Evolutionary conservation across 306 rosid genomes (phyloP).

Genomic region (Senna tora): DNA sequence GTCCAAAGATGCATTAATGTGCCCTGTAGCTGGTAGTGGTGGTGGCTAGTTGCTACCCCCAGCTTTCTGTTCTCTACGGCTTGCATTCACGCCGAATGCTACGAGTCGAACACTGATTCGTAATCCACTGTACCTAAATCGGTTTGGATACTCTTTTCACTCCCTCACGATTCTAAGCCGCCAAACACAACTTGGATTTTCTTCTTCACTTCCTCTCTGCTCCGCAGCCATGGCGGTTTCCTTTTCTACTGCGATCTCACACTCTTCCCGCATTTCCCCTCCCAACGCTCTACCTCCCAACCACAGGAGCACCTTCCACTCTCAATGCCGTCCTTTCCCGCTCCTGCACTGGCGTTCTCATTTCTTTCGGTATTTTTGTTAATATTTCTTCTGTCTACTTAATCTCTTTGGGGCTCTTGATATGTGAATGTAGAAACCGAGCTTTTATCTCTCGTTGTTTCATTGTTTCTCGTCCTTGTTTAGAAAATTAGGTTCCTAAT

Average conservation of each 20-base stretch:
- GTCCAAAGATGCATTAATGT: too few species aligned
- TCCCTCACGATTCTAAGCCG: not conserved
- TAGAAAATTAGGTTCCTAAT: not conserved
- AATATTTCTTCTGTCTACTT: too few species aligned
- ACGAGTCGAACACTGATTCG: not conserved
- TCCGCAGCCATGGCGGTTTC: conserved; percentile 44
- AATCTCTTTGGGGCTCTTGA: not conserved
- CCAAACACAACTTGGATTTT: not conserved
- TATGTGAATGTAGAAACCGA: not conserved
- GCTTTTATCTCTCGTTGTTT: too few species aligned
- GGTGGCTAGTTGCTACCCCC: not conserved
- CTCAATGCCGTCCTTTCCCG: conserved; percentile 46
- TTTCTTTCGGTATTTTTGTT: conserved; percentile 42
- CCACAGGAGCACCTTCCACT: conserved; percentile 25
- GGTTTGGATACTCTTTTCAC: not conserved
- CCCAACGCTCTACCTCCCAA: conserved; percentile 2
- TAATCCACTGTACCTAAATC: not conserved
- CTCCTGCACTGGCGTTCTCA: conserved; percentile 28
- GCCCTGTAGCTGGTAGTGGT: not conserved
- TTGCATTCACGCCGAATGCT: not conserved
- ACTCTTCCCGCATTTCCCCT: conserved; percentile 36
- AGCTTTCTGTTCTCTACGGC: not conserved
- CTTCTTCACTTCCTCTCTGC: not conserved
- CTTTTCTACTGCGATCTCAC: conserved; percentile 41
- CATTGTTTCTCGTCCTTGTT: not conserved